A percentile compares a stretch with the other conserved stretches of the same genome.
phyloP scores from a whole-genome alignment of 805 yeast genomes.

The Dipodascus albidus region DNA sequence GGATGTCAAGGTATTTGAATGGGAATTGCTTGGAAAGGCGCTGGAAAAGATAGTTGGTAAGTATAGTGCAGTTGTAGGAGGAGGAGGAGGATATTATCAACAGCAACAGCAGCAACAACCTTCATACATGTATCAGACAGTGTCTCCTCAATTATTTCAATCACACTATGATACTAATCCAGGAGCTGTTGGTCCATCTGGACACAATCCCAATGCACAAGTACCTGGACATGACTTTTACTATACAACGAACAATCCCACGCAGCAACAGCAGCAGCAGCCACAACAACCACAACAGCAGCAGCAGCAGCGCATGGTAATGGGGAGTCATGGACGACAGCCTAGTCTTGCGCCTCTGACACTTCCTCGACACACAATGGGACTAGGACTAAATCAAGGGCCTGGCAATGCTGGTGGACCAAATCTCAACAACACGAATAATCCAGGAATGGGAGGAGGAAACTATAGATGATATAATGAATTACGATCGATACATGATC shows the following conservation, averaged over 20 bases:
- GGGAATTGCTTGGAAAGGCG: conserved; percentile 45
- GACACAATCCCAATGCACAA: neutral
- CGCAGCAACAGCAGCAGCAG: neutral
- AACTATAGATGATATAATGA: no score
- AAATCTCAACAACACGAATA: neutral
- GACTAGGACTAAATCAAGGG: neutral
- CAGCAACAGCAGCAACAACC: conserved; percentile 1
- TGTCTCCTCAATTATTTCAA: neutral
- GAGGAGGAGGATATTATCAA: neutral
- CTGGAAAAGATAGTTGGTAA: conserved; percentile 46
- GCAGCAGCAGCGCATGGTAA: neutral
- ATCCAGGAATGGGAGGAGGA: neutral
- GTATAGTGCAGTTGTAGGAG: conserved; percentile 29
- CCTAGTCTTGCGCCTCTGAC: neutral
- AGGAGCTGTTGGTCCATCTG: neutral
- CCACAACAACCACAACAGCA: neutral
- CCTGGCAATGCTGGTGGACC: neutral
- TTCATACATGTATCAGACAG: neutral
- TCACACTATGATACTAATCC: neutral
- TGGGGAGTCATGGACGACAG: neutral
- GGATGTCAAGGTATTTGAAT: conserved; percentile 54
- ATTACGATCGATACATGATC: no score
- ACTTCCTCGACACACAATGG: neutral
- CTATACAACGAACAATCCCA: neutral
- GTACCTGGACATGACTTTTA: neutral